phyloP scores from a whole-genome alignment of 129 eudicot species.

The Silybum marianum region DNA sequence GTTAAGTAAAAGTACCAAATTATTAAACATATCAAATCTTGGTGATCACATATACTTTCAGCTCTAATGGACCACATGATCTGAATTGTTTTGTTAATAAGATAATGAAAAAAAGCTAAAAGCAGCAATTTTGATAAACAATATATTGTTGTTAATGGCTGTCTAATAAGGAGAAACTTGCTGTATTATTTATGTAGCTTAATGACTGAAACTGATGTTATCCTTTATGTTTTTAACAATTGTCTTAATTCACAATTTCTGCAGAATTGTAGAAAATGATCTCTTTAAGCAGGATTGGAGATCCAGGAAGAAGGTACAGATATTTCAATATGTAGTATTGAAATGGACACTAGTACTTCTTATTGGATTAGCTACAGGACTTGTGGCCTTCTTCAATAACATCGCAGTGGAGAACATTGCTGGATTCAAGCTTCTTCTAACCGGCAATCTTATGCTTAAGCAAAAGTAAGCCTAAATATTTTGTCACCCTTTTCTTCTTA shows the following conservation, averaged over 20 bases:
- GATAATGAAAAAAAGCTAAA: not conserved
- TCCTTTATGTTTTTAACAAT: not conserved
- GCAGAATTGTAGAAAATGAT: constrained; percentile 94
- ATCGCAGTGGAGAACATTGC: constrained; percentile 93
- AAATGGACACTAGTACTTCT: constrained; percentile 92
- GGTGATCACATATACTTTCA: not conserved
- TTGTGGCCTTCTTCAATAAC: constrained; percentile 87
- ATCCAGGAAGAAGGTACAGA: constrained; percentile 77
- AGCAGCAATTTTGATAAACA: not conserved
- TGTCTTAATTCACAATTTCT: constrained; percentile 14
- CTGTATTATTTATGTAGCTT: not conserved
- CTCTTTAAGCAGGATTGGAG: constrained; percentile 99
- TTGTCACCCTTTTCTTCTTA: constrained; percentile 9
- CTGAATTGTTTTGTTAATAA: constrained; percentile 12
- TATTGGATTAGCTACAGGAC: constrained; percentile 82
- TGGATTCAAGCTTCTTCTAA: constrained; percentile 86
- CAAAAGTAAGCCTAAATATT: constrained; percentile 52
- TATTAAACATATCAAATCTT: not conserved
- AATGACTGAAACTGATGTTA: constrained; percentile 15
- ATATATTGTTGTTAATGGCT: not conserved
- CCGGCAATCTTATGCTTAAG: constrained; percentile 75
- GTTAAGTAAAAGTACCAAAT: not conserved
- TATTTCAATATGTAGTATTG: constrained; percentile 74
- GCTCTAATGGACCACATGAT: constrained; percentile 1
- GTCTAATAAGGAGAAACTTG: not conserved